Conservation (phyloP, 1,139 yeast genomes). For the Zygoascus meyerae region DNA sequence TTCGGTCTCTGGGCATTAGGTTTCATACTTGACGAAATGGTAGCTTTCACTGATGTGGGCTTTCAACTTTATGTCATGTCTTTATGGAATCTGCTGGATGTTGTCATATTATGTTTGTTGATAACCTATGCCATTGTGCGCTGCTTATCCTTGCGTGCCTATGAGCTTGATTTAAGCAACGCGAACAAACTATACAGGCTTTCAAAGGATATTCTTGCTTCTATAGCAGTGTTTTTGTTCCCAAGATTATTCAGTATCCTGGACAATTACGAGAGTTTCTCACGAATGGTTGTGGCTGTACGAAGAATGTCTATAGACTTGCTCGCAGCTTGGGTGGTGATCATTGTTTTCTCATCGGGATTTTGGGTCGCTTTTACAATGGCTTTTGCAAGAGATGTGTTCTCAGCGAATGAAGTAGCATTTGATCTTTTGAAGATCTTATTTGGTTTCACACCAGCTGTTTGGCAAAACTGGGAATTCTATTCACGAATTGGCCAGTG, state of each 20-base stretch:
- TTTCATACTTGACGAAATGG: slow-evolving; percentile 35
- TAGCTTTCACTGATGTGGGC: slow-evolving; percentile 36
- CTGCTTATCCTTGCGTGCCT: slow-evolving; percentile 19
- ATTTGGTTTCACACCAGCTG: slow-evolving; percentile 61
- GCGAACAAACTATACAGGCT: slow-evolving; percentile 24
- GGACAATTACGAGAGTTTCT: slow-evolving; percentile 51
- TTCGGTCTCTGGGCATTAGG: slow-evolving; percentile 37
- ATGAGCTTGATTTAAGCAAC: slow-evolving; percentile 12
- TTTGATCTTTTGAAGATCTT: slow-evolving; percentile 52
- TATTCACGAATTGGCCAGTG: slow-evolving; percentile 47
- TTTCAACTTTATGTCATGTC: slow-evolving; percentile 35
- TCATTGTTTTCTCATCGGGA: slow-evolving; percentile 50
- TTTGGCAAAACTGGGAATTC: slow-evolving; percentile 55
- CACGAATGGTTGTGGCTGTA: slow-evolving; percentile 47
- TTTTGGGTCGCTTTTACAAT: slow-evolving; percentile 52
- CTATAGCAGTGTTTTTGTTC: slow-evolving; percentile 49
- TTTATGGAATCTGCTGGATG: slow-evolving; percentile 37
- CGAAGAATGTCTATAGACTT: slow-evolving; percentile 53
- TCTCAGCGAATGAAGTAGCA: slow-evolving; percentile 46
- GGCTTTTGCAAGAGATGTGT: slow-evolving; percentile 44
- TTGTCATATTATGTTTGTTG: slow-evolving; percentile 30
- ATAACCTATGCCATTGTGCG: slow-evolving; percentile 27
- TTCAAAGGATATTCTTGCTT: slow-evolving; percentile 42
- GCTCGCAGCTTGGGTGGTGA: slow-evolving; percentile 47
- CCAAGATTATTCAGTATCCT: slow-evolving; percentile 52